phyloP scores from a whole-genome alignment of 345 rosid genomes.

The Bretschneidera sinensis region DNA sequence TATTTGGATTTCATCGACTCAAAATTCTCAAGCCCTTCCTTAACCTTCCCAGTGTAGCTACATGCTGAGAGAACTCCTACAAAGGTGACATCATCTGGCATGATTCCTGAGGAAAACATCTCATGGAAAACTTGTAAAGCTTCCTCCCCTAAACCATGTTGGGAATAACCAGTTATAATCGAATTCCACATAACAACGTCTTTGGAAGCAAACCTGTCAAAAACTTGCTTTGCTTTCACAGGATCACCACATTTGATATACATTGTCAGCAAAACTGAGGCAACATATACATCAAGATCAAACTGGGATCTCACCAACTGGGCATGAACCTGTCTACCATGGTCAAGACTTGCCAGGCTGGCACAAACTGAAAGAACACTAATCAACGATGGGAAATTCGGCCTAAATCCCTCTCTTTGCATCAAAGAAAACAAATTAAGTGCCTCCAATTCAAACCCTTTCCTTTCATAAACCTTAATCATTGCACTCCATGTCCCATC shows the following conservation, averaged over 20 bases:
- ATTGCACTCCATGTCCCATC: constrained; percentile 61
- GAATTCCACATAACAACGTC: constrained; percentile 87
- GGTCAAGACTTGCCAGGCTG: constrained; percentile 58
- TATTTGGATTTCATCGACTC: constrained; percentile 56
- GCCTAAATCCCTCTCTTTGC: constrained; percentile 54
- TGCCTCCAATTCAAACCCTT: constrained; percentile 63
- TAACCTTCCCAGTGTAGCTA: constrained; percentile 61
- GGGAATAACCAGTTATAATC: constrained; percentile 67
- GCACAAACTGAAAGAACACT: constrained; percentile 69
- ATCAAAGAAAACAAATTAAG: constrained; percentile 52
- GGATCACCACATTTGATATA: constrained; percentile 78
- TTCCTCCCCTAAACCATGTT: constrained; percentile 69
- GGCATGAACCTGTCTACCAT: constrained; percentile 75
- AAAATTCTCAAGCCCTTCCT: constrained; percentile 64
- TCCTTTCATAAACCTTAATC: constrained; percentile 69
- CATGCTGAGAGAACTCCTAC: constrained; percentile 78
- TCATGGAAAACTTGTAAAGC: constrained; percentile 54
- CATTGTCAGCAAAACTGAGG: constrained; percentile 79
- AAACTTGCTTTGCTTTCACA: constrained; percentile 52
- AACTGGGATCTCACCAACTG: constrained; percentile 54
- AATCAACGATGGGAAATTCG: constrained; percentile 58
- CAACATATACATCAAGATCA: constrained; percentile 63
- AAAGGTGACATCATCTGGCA: constrained; percentile 67
- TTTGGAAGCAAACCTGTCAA: constrained; percentile 51
- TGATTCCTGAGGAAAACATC: constrained; percentile 49